These are phyloP conservation scores for Lepidopterella palustris DNA, from an alignment of 495 filamentous ascomycete genomes.

Conservation along the genomic window DNA sequence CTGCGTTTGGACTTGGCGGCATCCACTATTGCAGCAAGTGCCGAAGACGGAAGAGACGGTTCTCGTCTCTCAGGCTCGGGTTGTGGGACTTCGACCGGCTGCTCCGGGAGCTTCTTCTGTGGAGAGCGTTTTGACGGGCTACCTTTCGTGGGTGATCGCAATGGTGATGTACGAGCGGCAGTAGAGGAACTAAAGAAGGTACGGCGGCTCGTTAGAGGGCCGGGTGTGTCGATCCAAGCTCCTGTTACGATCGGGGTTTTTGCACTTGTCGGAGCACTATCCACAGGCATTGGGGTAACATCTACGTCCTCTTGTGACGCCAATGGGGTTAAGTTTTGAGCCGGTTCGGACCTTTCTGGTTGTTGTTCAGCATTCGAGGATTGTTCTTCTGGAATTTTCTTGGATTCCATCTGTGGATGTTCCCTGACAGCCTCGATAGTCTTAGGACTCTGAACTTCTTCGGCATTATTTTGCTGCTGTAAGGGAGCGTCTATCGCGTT, in stretches of 20 bases:
- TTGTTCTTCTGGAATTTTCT: slow-evolving; percentile 3
- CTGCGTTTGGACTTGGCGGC: slow-evolving; percentile 39
- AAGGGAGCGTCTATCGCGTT: neutral
- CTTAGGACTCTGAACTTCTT: too few species aligned
- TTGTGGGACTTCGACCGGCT: neutral
- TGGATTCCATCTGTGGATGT: neutral
- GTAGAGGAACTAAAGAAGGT: neutral
- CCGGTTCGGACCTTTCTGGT: neutral
- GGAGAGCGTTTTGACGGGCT: slow-evolving; percentile 15
- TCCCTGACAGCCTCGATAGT: too few species aligned
- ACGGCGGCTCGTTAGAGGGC: slow-evolving; percentile 5
- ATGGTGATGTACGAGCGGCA: neutral
- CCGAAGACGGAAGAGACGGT: slow-evolving; percentile 26
- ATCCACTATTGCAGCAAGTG: slow-evolving; percentile 47
- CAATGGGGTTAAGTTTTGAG: neutral
- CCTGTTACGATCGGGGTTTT: slow-evolving; percentile 44
- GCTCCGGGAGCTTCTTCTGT: slow-evolving; percentile 10
- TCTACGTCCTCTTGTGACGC: slow-evolving; percentile 6
- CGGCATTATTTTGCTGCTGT: neutral
- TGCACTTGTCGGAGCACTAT: slow-evolving; percentile 7
- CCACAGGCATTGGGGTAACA: slow-evolving; percentile 18
- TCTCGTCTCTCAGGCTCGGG: neutral
- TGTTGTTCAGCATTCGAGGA: too few species aligned
- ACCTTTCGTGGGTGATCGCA: slow-evolving; percentile 17
- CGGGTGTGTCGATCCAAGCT: slow-evolving; percentile 44